phyloP scores from a whole-genome alignment of 345 rosid species.

The Brassica nigra region DNA sequence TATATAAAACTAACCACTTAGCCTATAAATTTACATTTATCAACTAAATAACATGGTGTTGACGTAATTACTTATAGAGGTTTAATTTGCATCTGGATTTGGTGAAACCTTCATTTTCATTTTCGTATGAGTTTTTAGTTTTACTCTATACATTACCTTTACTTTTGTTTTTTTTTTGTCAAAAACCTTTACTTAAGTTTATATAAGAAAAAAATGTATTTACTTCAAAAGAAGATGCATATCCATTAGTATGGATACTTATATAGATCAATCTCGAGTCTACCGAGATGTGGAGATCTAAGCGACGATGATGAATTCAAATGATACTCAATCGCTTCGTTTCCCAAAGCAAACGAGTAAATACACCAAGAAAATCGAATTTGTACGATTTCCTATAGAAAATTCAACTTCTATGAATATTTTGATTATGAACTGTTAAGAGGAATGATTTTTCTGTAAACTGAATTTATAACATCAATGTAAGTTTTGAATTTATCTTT shows the following conservation, averaged over 20 bases:
- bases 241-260: not conserved
- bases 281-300: conserved; percentile 8
- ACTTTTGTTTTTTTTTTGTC: not conserved
- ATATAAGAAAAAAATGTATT: not conserved
- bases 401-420: not conserved
- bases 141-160: not conserved
- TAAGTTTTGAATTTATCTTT: not conserved
- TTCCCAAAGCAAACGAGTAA: conserved; percentile 22
- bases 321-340: not conserved
- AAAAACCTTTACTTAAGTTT: not conserved
- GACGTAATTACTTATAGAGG: not conserved
- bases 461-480: not conserved
- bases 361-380: not conserved
- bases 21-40: not conserved
- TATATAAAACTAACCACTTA: not conserved
- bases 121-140: not conserved
- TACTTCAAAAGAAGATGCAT: not conserved
- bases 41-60: not conserved
- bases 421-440: not conserved
- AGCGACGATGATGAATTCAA: conserved; percentile 5
- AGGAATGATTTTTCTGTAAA: not conserved
- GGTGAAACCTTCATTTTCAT: not conserved
- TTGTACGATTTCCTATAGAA: not conserved
- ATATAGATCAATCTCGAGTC: conserved; percentile 11
- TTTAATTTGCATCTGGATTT: not conserved